A percentile compares a stretch with the other conserved stretches of the same genome.
Evolutionary conservation across 805 yeast genomes (phyloP).

Genomic region (Sungouiozyma ichnusensis): DNA sequence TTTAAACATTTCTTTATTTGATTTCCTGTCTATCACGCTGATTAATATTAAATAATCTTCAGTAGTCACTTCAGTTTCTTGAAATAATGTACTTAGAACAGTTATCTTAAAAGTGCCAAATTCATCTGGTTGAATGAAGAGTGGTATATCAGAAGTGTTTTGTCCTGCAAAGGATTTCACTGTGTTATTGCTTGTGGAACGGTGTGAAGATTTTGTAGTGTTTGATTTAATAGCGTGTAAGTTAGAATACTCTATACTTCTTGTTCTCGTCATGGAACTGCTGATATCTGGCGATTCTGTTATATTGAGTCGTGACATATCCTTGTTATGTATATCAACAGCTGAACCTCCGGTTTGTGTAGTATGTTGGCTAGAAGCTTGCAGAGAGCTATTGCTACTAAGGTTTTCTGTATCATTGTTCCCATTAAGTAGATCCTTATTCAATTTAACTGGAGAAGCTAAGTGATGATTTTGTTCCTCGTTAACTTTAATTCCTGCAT

Average conservation of each 20-base stretch:
- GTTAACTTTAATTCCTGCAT: neutral
- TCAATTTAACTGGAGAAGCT: constrained; percentile 18
- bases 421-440: constrained; percentile 5
- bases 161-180: constrained; percentile 7
- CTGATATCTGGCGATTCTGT: neutral
- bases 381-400: neutral
- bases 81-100: constrained; percentile 39
- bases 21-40: constrained; percentile 50
- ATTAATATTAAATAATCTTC: constrained; percentile 56
- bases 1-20: constrained; percentile 63
- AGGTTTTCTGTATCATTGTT: neutral
- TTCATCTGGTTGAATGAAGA: constrained; percentile 52
- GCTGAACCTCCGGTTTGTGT: neutral
- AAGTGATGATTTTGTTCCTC: neutral
- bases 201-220: constrained; percentile 1
- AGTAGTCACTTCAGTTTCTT: constrained; percentile 30
- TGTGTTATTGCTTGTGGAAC: constrained; percentile 8
- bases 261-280: neutral
- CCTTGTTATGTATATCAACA: neutral
- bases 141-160: constrained; percentile 30
- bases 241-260: neutral
- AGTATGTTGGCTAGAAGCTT: neutral
- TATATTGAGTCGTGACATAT: neutral
- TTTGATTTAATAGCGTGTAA: neutral
- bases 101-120: constrained; percentile 40